phyloP scores from a whole-genome alignment of 2,329 filamentous ascomycete species.

The Hypoxylon sp. region DNA sequence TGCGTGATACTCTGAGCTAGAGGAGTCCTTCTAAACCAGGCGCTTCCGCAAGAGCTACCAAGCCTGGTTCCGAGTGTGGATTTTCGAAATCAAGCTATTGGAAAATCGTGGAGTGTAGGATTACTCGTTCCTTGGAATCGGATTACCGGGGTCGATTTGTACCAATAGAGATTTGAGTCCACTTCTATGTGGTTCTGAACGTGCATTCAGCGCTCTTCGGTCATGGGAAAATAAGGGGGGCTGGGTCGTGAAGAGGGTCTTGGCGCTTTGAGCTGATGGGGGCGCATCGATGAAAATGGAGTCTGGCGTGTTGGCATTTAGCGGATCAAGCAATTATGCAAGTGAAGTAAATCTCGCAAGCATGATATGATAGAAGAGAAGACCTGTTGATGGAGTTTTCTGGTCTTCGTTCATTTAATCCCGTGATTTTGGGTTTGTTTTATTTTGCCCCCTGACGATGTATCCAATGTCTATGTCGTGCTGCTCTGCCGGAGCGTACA shows the following conservation, averaged over 20 bases:
- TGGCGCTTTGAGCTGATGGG: neutral
- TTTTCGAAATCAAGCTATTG: neutral
- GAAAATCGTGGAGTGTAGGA: slow-evolving; percentile 2
- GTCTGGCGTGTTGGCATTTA: neutral
- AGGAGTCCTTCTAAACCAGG: neutral
- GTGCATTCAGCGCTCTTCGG: neutral
- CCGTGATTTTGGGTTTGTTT: neutral
- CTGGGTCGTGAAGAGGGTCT: neutral
- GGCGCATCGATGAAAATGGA: neutral
- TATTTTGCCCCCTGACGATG: slow-evolving; percentile 44
- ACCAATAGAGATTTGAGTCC: neutral
- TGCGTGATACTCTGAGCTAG: slow-evolving; percentile 14
- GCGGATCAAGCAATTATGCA: neutral
- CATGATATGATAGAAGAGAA: neutral
- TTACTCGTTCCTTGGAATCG: neutral
- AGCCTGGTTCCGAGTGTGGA: neutral
- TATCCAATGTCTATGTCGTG: slow-evolving; percentile 59
- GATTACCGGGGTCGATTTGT: neutral
- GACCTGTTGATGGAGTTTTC: neutral
- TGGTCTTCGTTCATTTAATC: neutral
- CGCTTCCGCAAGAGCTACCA: neutral
- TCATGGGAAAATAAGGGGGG: neutral
- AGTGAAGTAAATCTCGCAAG: neutral
- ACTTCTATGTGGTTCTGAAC: neutral
- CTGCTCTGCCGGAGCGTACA: slow-evolving; percentile 61